Conservation (phyloP, 495 filamentous ascomycete genomes). For the Talaromyces thailandensis region DNA sequence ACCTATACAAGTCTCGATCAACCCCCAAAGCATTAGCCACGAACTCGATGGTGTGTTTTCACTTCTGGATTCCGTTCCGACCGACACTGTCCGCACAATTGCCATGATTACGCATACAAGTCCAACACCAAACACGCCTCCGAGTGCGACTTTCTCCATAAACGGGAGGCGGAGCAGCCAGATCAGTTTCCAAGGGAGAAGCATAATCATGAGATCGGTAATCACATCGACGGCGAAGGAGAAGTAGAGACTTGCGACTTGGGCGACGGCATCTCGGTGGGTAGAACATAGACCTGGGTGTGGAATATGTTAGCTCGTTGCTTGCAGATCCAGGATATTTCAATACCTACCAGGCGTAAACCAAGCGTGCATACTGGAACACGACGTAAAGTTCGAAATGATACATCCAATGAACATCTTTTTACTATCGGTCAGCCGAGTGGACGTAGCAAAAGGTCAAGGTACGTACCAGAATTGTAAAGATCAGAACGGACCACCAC, state of each 20-base stretch:
- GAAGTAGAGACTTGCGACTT: conserved; percentile 32
- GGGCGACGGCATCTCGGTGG: conserved; percentile 20
- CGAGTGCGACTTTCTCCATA: conserved; percentile 37
- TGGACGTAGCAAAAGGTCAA: not conserved
- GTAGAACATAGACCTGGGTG: conserved; percentile 19
- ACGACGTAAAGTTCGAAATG: conserved; percentile 27
- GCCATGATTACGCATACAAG: conserved; percentile 43
- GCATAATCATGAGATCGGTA: conserved; percentile 43
- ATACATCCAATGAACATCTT: conserved; percentile 26
- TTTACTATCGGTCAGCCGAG: not conserved
- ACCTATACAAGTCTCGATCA: conserved; percentile 19
- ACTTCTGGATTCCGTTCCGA: conserved; percentile 9
- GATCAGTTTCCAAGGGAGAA: conserved; percentile 39
- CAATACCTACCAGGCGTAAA: conserved; percentile 23
- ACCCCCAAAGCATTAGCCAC: conserved; percentile 20
- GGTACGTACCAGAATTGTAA: conserved; percentile 26
- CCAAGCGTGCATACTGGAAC: conserved; percentile 26
- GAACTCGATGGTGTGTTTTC: conserved; percentile 12
- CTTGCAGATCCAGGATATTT: not conserved
- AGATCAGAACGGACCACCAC: conserved; percentile 31
- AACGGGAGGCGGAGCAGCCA: conserved; percentile 35
- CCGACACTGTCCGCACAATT: conserved; percentile 34
- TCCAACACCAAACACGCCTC: conserved; percentile 38
- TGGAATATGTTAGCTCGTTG: not conserved
- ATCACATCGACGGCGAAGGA: conserved; percentile 30